Evolutionary conservation across 2,329 filamentous ascomycete species (phyloP).

Genomic region (Clonostachys sp.): DNA sequence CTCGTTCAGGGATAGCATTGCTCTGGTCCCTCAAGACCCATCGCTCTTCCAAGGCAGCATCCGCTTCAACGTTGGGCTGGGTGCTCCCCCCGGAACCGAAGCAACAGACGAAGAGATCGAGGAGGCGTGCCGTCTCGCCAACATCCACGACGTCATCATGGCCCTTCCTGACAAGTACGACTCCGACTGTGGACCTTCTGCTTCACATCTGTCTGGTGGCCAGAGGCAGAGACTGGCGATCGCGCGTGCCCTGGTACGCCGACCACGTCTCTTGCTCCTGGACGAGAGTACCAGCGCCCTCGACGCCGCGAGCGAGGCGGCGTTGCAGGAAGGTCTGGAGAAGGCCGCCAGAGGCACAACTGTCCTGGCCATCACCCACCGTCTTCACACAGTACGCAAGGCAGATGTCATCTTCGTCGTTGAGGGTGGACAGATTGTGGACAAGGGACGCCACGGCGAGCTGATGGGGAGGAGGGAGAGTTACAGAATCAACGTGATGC

Average conservation of each 20-base stretch:
- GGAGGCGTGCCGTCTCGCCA: constrained; percentile 57
- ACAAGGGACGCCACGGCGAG: constrained; percentile 14
- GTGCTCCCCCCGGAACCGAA: constrained; percentile 41
- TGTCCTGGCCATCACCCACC: constrained; percentile 36
- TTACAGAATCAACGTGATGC: constrained; percentile 22
- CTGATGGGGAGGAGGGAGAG: constrained; percentile 16
- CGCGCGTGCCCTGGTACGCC: constrained; percentile 60
- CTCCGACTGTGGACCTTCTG: constrained; percentile 55
- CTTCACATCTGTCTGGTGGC: constrained; percentile 62
- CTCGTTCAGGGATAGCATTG: constrained; percentile 36
- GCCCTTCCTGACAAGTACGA: constrained; percentile 51
- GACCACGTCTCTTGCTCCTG: constrained; percentile 60
- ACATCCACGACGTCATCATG: constrained; percentile 56
- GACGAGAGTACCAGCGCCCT: constrained; percentile 69
- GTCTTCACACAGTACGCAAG: constrained; percentile 35
- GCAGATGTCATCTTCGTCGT: constrained; percentile 38
- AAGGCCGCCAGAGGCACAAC: constrained; percentile 32
- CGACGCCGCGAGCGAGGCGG: constrained; percentile 54
- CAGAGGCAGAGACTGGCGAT: constrained; percentile 68
- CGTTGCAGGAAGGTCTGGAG: constrained; percentile 55
- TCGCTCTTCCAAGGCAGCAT: constrained; percentile 45
- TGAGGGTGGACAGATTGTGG: constrained; percentile 29
- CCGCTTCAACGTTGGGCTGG: constrained; percentile 42
- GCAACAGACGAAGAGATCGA: constrained; percentile 52
- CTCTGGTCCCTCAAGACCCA: constrained; percentile 45